Evolutionary conservation across 2,329 filamentous ascomycete species (phyloP), one percentile per base, ranked within the genome.

Genomic region (Aspergillus hortae): DNA sequence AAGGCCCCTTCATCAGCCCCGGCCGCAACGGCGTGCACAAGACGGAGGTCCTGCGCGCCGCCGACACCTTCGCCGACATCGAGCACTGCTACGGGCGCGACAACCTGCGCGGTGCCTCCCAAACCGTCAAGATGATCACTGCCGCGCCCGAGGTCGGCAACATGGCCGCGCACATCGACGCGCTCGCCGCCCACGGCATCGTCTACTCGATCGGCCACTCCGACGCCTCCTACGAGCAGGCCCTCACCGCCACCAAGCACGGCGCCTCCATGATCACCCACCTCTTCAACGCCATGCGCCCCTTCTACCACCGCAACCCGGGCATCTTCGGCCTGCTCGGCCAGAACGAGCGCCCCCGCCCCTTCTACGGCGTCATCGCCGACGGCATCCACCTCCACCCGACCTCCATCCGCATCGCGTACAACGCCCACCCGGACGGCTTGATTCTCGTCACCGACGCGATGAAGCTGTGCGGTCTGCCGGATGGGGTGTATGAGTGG

Each of bases 241-340:
- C 89, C 1, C 84, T 86, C 4, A 73, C 76, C 4, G 88, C 89
- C 17, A 81, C 94, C 3, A 77, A 76, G n/a, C 80, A 84, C 6
- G 91, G 91, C 47, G 89, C 89, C 2, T 88, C 82, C 45, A 95
- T 95, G 89, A 88, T 96, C 59, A 96, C 91, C 0, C 91, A 96
- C 65, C 79, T 96, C 1, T 96, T 95, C 82, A 96, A 96, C 68
- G 91, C 91, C 23, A 96, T 96, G 91, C 82, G 86, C 1, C 90
- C 90, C 12, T 83, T 95, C 46, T 89, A 94, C 69, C 90, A 96
- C 77, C 87, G 92, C 52, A 91, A 96, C 70, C 91, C 92, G 0
- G 91, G 91, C 35, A 85, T 96, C 61, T 95, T 95, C 67, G 92
- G 92, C 25, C 83, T 95, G 0, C 76, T 96, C 12, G 90, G 91